Conservation (phyloP, 148 eudicot genomes). For the Rhododendron molle region DNA sequence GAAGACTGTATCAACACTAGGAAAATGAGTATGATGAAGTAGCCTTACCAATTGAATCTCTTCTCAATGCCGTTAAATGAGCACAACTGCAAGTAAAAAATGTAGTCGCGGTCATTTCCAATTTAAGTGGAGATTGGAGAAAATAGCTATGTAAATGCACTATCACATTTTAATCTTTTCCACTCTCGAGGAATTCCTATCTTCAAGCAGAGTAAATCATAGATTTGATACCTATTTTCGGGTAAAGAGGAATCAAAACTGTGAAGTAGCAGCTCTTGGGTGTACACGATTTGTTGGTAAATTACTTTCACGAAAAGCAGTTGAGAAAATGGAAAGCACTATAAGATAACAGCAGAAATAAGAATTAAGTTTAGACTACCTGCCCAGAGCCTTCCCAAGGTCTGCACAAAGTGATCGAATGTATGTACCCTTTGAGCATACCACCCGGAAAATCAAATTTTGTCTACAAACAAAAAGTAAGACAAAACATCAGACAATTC, state of each 20-base stretch:
- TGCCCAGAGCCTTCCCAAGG: constrained; percentile 84
- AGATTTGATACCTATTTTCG: not conserved
- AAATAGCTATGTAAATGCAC: not conserved
- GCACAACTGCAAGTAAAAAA: constrained; percentile 77
- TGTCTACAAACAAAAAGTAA: constrained; percentile 47
- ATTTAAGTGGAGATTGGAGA: not conserved
- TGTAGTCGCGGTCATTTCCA: not conserved
- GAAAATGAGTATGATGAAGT: not conserved
- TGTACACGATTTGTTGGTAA: not conserved
- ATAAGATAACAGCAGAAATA: not conserved
- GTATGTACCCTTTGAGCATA: constrained; percentile 94
- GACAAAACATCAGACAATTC: not conserved
- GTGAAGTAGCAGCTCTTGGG: not conserved
- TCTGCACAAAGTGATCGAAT: constrained; percentile 95
- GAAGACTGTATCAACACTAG: not conserved
- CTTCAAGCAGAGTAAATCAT: not conserved
- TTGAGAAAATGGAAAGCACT: not conserved
- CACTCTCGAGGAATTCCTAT: not conserved
- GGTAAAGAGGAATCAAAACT: constrained; percentile 1
- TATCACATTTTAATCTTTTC: not conserved
- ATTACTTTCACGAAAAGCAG: not conserved
- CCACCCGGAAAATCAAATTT: constrained; percentile 87
- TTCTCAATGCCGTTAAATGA: constrained; percentile 82
- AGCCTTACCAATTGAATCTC: constrained; percentile 91
- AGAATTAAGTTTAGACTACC: constrained; percentile 36